phyloP scores from a whole-genome alignment of 1,139 yeast genomes.

The Zygoascus meyerae region DNA sequence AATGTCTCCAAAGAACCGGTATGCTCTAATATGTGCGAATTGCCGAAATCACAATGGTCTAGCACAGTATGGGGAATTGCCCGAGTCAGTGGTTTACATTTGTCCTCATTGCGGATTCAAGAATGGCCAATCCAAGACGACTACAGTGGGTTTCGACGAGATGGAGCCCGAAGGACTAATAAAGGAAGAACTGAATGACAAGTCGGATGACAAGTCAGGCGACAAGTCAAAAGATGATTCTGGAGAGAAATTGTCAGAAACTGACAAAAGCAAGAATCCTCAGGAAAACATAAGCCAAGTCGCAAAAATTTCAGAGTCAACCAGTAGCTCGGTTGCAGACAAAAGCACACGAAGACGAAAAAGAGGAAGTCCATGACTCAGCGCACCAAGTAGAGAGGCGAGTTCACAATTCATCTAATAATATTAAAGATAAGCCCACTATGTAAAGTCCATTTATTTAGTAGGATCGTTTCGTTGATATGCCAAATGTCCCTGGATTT shows the following conservation, averaged over 20 bases:
- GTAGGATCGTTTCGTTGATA: conserved; percentile 84
- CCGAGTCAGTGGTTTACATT: conserved; percentile 50
- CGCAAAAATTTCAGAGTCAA: no score
- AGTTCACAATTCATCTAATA: not conserved
- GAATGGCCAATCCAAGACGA: conserved; percentile 37
- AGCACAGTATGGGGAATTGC: conserved; percentile 66
- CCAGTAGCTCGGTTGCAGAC: no score
- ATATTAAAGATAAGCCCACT: conserved; percentile 1
- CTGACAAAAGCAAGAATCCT: no score
- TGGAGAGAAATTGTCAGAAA: not conserved
- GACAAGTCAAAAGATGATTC: not conserved
- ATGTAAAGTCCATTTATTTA: conserved; percentile 40
- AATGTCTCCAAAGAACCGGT: conserved; percentile 54
- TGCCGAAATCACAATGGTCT: conserved; percentile 74
- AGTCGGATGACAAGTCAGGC: not conserved
- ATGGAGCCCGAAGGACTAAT: no score
- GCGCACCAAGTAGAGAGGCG: no score
- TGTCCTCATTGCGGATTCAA: conserved; percentile 70
- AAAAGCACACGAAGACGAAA: no score
- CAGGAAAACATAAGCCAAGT: no score
- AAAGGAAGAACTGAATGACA: not conserved
- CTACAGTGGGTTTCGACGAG: no score
- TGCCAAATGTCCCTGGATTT: conserved; percentile 67
- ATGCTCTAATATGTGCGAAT: conserved; percentile 63
- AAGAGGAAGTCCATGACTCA: no score